Conservation (phyloP, 129 eudicot genomes). For the Helianthus tuberosus region DNA sequence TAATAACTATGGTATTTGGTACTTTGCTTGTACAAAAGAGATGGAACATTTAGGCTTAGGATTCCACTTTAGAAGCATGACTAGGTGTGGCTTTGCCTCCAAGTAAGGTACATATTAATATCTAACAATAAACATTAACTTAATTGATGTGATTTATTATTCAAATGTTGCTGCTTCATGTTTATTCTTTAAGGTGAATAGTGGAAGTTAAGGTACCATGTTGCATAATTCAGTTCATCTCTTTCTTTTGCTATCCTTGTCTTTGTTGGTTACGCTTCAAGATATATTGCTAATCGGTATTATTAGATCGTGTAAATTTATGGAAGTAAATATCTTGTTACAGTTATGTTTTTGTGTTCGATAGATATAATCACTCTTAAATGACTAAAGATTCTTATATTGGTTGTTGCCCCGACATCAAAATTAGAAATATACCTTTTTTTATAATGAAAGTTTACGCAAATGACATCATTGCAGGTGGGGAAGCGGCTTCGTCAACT, state of each 20-base stretch:
- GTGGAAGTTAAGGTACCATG: too few species aligned
- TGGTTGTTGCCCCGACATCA: not conserved
- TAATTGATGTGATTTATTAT: too few species aligned
- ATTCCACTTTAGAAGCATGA: not conserved
- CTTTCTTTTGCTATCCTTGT: too few species aligned
- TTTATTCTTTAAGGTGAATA: too few species aligned
- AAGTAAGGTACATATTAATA: not conserved
- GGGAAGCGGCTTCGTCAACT: constrained; percentile 81
- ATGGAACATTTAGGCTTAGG: constrained; percentile 4
- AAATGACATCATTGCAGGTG: constrained; percentile 53
- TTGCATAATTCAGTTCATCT: too few species aligned
- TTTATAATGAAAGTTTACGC: not conserved
- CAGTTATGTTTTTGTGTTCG: not conserved
- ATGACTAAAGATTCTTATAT: not conserved
- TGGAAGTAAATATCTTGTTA: not conserved
- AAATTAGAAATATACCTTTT: not conserved
- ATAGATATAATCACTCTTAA: not conserved
- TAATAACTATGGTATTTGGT: not conserved
- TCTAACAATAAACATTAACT: not conserved
- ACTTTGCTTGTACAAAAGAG: constrained; percentile 13
- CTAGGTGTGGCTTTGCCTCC: constrained; percentile 3
- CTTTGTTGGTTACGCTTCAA: not conserved
- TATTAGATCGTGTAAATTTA: not conserved
- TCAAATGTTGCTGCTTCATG: too few species aligned
- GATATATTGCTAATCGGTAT: not conserved